Base-by-base conservation (phyloP, 1,284 basidiomycete genomes). In the Pseudozyma pruni region DNA sequence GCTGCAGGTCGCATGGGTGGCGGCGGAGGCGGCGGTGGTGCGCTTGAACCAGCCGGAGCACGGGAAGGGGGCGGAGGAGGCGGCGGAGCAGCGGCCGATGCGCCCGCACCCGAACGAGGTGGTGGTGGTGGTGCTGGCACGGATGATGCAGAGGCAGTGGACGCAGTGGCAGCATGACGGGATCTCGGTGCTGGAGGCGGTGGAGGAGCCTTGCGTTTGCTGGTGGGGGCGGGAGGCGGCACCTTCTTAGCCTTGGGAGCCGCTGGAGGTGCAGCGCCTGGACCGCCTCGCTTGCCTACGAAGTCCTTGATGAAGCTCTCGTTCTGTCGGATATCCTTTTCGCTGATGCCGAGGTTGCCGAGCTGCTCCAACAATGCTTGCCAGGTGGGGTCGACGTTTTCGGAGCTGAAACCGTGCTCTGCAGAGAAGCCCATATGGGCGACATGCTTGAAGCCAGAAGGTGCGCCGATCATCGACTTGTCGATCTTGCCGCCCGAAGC, bases 381-480 rank as follows among this genome's bases (percentile, higher is more conserved):
- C 95, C 95, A 98, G 8, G 90, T 92, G 4, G 92, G 89, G 83
- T 98, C 95, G n/a, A 97, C 91, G 61, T 92, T 91, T 32, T 87
- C 87, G 1, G 90, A 91, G 0, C 89, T 90, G 83, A 94, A 97
- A 5, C 94, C 94, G 35, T 89, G 88, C 73, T 95, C 89, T 0
- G 88, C 83, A 74, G 95, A 91, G 83, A 91, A 97, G 22, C 94
- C 94, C 91, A 98, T 96, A 81, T 97, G 94, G 0, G 91, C 93
- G 40, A 96, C 87, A 80, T 98, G 94, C 70, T 89, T 87, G 86
- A 97, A 97, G 4, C 83, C 72, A 16, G 85, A 88, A 1, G 94
- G 94, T 0, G 86, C 90, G 11, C 92, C 93, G 53, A 97, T 97
- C 86, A 91, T 88, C 1, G 91, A 90, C 84, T 96, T 96, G 85